Conservation (phyloP, 148 eudicot genomes). For the Rhododendron kiyosumense region DNA sequence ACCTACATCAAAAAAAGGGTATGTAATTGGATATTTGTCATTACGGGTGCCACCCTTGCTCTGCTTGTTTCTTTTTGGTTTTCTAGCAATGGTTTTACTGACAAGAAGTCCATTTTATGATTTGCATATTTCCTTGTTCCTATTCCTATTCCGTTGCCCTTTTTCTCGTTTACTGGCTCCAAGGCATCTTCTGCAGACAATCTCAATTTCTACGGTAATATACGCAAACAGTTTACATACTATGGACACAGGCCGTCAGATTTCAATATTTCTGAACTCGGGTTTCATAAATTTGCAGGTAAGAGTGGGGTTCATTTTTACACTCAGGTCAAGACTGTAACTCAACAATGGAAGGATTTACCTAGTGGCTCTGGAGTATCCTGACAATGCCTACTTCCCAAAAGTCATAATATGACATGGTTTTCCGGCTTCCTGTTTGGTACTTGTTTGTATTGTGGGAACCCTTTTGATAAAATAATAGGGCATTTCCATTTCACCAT, state of each 20-base stretch:
- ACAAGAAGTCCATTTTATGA: not conserved
- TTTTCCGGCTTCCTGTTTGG: not conserved
- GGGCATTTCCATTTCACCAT: not conserved
- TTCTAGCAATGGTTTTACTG: not conserved
- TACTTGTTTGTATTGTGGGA: not conserved
- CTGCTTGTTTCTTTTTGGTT: not conserved
- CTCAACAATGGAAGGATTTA: constrained; percentile 96
- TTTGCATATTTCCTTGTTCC: constrained; percentile 49
- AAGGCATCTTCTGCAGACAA: constrained; percentile 98
- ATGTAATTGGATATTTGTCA: not conserved
- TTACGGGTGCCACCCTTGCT: not conserved
- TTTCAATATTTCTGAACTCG: not conserved
- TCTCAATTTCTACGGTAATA: constrained; percentile 88
- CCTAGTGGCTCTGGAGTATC: constrained; percentile 68
- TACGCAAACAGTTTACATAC: not conserved
- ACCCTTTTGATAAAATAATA: not conserved
- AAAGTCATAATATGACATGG: constrained; percentile 29
- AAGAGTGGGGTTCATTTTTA: constrained; percentile 93
- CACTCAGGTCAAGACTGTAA: constrained; percentile 84
- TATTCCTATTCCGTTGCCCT: constrained; percentile 94
- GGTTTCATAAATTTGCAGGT: constrained; percentile 36
- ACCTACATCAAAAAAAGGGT: not conserved
- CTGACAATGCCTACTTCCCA: constrained; percentile 97
- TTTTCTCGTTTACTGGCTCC: constrained; percentile 91
- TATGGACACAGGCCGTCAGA: not conserved